phyloP scores from a whole-genome alignment of 1,284 basidiomycete genomes.

The Cronartium quercuum region DNA sequence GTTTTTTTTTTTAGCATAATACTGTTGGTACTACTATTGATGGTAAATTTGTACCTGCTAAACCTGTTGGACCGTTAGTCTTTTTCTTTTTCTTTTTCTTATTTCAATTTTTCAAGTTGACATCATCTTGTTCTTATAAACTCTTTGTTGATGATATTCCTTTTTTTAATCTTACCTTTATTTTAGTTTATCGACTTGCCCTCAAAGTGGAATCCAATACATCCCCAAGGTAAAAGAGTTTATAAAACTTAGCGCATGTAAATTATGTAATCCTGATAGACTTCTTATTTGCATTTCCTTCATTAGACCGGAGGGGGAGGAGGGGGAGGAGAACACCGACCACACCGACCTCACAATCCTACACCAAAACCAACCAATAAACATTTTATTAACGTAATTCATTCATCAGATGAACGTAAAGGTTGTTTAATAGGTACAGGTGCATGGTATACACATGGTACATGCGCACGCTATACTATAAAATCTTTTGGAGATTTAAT shows the following conservation, averaged over 20 bases:
- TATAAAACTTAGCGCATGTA: neutral
- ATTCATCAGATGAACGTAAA: slow-evolving; percentile 3
- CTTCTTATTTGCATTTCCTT: neutral
- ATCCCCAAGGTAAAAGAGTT: slow-evolving; percentile 8
- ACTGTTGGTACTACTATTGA: slow-evolving; percentile 9
- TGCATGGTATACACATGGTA: slow-evolving; percentile 26
- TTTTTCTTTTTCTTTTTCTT: neutral
- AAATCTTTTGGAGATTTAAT: neutral
- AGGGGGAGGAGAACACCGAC: neutral
- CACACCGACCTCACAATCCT: neutral
- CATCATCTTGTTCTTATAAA: neutral
- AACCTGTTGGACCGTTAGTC: slow-evolving; percentile 34
- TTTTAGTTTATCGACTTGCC: slow-evolving; percentile 26
- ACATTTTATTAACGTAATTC: slow-evolving; percentile 28
- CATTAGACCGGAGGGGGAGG: slow-evolving; percentile 11
- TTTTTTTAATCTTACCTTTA: too few relatives aligned
- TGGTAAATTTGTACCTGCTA: slow-evolving; percentile 21
- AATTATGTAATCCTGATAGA: neutral
- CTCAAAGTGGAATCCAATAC: slow-evolving; percentile 27
- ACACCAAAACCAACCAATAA: slow-evolving; percentile 1
- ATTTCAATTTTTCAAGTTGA: neutral
- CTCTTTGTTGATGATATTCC: neutral
- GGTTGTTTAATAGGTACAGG: slow-evolving; percentile 36
- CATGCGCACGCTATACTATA: slow-evolving; percentile 20
- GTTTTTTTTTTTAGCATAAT: neutral